Evolutionary conservation across 345 rosid species (phyloP), one percentile per base, ranked within the genome.

Genomic region (Gossypium longicalyx): DNA sequence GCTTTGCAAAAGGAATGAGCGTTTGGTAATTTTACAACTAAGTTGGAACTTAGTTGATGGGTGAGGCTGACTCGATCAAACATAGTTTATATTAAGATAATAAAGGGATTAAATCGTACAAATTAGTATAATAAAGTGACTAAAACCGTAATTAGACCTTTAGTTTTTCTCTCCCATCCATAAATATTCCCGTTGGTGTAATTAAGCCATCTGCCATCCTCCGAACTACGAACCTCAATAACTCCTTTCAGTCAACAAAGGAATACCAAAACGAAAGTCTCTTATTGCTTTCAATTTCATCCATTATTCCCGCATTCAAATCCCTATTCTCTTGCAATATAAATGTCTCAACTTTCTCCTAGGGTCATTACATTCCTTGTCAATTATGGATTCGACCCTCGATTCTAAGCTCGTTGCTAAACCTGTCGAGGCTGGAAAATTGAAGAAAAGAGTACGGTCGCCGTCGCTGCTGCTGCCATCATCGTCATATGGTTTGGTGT

Each of bases 401-500:
- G 23, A 25, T 51, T 51, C 72, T 23, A 51, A 69, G 59, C 60
- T 69, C n/a, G 15, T 69, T 51, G 29, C 73, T 10, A 3, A 51
- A n/a, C 59, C 45, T 4, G 23, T 69, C 4, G 60, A 69, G 10
- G 13, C 19, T 10, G 0, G 10, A 69, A 51, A 51, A 7, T 27
- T 13, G 59, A 11, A 70, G 68, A 45, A 67, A 68, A 73, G 57
- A 17, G 88, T 76, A 77, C 81, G 87, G 2, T 60, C 16, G 8
- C 6, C 38, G 68, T 7, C 59, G 59, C 11, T 3, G 74, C 57
- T 34, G 57, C 17, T 20, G 65, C 74, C 52, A 23, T 8, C 29
- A 27, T 9, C 34, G 29, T 11, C 64, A 60, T 76, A 68, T 6
- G 67, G 15, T 4, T 34, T 94, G 68, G 52, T 87, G 90, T 89